These are phyloP conservation scores for Penstemon davidsonii DNA, from an alignment of 257 asterid species.

Conservation along the genomic window DNA sequence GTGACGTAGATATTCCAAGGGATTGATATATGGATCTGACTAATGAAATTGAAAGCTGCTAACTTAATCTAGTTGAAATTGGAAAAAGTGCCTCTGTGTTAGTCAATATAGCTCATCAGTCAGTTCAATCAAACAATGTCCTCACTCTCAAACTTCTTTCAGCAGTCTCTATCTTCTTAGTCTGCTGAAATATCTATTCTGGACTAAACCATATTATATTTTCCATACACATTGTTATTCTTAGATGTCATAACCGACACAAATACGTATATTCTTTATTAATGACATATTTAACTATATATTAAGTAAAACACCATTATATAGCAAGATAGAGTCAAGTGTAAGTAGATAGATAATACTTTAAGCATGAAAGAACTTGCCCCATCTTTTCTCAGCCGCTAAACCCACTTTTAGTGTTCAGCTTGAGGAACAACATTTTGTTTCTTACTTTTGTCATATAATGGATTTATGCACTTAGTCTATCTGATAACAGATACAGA, in stretches of 20 bases:
- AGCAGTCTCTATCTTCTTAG: background rate
- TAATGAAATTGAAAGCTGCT: background rate
- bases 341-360: background rate
- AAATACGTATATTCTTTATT: constrained; percentile 1
- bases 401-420: constrained; percentile 10
- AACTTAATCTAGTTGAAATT: constrained; percentile 1
- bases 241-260: constrained; percentile 15
- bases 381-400: constrained; percentile 14
- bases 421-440: constrained; percentile 15
- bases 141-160: constrained; percentile 14
- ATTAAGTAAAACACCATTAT: background rate
- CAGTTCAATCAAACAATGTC: background rate
- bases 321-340: constrained; percentile 5
- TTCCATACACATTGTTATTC: constrained; percentile 3
- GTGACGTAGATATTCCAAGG: background rate
- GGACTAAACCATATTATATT: background rate
- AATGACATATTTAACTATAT: background rate
- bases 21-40: background rate
- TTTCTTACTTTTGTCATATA: constrained; percentile 22
- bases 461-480: background rate
- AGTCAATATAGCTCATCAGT: constrained; percentile 1
- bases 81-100: background rate
- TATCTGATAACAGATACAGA: constrained; percentile 4
- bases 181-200: background rate
- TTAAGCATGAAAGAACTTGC: constrained; percentile 12